A percentile compares a stretch with the other conserved stretches of the same genome.
These are phyloP conservation scores for Thinopyrum obtusiflorum DNA, from an alignment of 202 grass and related monocot genomes.

Conservation along the genomic window DNA sequence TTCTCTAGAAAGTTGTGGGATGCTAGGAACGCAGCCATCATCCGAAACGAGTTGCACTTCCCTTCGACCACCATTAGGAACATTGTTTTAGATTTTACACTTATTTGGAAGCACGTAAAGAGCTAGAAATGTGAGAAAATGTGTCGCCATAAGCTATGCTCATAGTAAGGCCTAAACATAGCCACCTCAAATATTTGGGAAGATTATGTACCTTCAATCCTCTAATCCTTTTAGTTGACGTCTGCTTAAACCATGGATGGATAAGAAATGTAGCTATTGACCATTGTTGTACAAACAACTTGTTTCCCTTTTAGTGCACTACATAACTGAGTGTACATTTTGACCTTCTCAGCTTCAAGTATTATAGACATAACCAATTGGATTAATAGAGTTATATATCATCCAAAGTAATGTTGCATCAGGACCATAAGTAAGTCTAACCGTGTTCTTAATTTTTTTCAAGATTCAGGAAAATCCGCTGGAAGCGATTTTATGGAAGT, in stretches of 20 bases:
- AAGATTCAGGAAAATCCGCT: not conserved
- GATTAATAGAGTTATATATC: not conserved
- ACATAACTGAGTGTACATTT: not conserved
- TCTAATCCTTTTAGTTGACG: not conserved
- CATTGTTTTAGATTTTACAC: not conserved
- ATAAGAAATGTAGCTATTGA: not conserved
- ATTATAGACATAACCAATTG: not conserved
- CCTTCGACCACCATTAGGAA: too few relatives aligned
- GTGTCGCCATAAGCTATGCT: not conserved
- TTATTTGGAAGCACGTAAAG: not conserved
- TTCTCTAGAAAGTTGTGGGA: too few relatives aligned
- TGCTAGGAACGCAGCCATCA: too few relatives aligned
- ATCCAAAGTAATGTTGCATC: not conserved
- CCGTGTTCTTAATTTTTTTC: not conserved
- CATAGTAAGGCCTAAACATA: not conserved
- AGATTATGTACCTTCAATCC: not conserved
- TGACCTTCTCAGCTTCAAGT: not conserved
- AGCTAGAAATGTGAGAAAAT: not conserved
- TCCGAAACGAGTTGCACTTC: too few relatives aligned
- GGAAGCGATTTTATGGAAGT: not conserved
- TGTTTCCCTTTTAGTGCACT: not conserved
- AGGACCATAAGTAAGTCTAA: not conserved
- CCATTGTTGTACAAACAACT: not conserved
- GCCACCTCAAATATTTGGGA: not conserved
- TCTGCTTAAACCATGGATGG: not conserved